phyloP scores from a whole-genome alignment of 352 stramenopile species.

The Phytophthora pluvialis region DNA sequence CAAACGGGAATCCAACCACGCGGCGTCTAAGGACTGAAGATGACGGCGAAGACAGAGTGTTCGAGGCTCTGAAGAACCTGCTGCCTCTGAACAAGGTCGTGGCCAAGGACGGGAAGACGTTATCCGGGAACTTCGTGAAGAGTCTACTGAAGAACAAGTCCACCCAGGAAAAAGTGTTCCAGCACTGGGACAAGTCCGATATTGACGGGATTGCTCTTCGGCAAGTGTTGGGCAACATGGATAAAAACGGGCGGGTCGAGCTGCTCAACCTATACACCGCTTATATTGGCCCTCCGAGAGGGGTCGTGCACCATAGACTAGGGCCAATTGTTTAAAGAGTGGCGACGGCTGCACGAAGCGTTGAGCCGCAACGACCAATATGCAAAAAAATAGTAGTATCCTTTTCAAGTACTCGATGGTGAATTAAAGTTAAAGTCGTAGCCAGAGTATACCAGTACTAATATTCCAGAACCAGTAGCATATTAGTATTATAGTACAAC shows the following conservation, averaged over 20 bases:
- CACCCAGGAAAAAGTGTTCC: neutral
- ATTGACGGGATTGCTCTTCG: neutral
- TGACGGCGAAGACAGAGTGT: neutral
- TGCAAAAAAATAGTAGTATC: no score
- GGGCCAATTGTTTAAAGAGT: neutral
- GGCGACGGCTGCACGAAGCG: neutral
- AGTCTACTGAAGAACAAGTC: neutral
- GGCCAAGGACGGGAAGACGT: neutral
- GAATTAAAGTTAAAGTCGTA: no score
- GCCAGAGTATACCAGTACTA: no score
- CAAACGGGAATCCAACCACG: neutral
- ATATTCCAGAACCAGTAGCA: no score
- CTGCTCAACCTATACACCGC: neutral
- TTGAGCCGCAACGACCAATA: neutral
- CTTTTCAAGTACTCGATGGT: no score
- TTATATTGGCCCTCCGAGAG: neutral
- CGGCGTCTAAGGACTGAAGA: constrained; percentile 3
- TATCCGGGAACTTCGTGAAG: neutral
- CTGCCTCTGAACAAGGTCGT: neutral
- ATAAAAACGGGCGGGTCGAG: neutral
- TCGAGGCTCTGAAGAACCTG: neutral
- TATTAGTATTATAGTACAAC: no score
- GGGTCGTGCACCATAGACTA: neutral
- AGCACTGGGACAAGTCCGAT: neutral
- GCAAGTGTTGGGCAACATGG: neutral